phyloP scores from a whole-genome alignment of 306 rosid genomes.

The Abrus precatorius region DNA sequence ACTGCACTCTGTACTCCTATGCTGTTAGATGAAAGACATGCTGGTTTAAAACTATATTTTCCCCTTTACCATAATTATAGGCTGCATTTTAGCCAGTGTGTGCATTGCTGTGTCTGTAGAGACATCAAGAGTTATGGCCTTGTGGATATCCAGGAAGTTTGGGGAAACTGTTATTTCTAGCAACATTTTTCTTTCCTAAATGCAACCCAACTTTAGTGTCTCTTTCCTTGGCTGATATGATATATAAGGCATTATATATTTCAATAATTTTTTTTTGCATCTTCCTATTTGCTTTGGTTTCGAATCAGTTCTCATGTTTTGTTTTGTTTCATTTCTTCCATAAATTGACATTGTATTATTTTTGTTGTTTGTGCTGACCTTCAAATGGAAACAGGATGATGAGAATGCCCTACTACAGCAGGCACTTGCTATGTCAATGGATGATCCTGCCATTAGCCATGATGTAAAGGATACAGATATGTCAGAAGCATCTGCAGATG shows the following conservation, averaged over 20 bases:
- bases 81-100: not conserved
- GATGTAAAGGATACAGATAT: slow-evolving; percentile 83
- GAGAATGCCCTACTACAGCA: slow-evolving; percentile 93
- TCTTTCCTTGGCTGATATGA: not conserved
- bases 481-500: slow-evolving; percentile 82
- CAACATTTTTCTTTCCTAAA: slow-evolving; percentile 25
- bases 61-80: not conserved
- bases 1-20: not conserved
- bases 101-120: not conserved
- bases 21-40: slow-evolving; percentile 13
- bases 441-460: slow-evolving; percentile 72
- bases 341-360: slow-evolving; percentile 18
- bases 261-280: not conserved
- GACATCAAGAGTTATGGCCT: slow-evolving; percentile 2
- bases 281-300: not conserved
- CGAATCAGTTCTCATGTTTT: slow-evolving; percentile 12
- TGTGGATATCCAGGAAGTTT: slow-evolving; percentile 9
- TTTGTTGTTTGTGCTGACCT: slow-evolving; percentile 38
- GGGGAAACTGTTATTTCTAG: slow-evolving; percentile 4
- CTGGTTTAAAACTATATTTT: not conserved
- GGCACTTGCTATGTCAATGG: slow-evolving; percentile 99
- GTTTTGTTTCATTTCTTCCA: not conserved
- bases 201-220: not conserved
- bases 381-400: slow-evolving; percentile 57
- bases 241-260: not conserved